phyloP scores from a whole-genome alignment of 2,329 filamentous ascomycete genomes.

The Penicillium sp. region DNA sequence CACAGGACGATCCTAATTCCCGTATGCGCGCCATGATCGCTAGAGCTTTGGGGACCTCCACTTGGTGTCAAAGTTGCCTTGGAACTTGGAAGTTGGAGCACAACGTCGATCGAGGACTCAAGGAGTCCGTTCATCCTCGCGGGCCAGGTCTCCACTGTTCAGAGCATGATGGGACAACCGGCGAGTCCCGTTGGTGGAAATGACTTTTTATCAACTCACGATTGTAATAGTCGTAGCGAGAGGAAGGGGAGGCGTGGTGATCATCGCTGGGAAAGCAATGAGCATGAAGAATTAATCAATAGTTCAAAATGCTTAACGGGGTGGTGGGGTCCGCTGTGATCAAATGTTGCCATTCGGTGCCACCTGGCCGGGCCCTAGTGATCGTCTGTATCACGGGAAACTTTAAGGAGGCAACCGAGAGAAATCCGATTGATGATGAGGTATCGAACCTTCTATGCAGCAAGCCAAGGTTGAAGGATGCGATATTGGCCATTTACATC shows the following conservation, averaged over 20 bases:
- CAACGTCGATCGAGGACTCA: background rate
- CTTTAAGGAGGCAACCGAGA: background rate
- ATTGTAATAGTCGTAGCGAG: background rate
- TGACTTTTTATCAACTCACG: background rate
- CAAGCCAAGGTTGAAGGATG: background rate
- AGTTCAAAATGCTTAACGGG: no score
- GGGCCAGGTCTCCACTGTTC: background rate
- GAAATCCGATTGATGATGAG: background rate
- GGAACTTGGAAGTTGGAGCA: background rate
- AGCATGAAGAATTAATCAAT: no score
- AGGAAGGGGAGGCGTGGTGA: background rate
- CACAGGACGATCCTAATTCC: background rate
- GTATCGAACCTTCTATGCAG: background rate
- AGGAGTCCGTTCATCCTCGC: background rate
- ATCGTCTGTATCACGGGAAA: background rate
- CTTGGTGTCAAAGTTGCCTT: background rate
- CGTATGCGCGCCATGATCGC: background rate
- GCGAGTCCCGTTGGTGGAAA: background rate
- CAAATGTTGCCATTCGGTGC: background rate
- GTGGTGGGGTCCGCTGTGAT: no score
- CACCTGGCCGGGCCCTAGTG: background rate
- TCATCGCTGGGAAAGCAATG: background rate
- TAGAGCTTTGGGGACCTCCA: background rate
- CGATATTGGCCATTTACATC: background rate
- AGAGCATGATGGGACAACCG: no score